Evolutionary conservation across 805 yeast genomes (phyloP).

Genomic region (Starmerella potacharoeniae): DNA sequence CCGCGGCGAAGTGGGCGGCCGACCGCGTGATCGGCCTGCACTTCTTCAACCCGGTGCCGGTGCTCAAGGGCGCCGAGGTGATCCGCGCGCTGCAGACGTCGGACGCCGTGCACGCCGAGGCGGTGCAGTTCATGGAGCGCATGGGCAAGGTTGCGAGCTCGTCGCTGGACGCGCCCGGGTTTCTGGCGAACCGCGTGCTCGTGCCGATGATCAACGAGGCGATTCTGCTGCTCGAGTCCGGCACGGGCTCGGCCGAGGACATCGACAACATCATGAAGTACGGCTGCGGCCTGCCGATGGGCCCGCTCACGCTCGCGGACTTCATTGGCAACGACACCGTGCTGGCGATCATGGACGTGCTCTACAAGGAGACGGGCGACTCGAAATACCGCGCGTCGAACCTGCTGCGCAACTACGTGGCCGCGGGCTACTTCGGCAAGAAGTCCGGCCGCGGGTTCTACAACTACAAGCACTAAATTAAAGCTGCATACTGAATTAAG

Average conservation of each 20-base stretch:
- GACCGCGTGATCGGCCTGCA: slow-evolving; percentile 34
- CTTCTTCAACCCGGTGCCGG: slow-evolving; percentile 39
- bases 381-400: slow-evolving; percentile 35
- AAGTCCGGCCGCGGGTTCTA: slow-evolving; percentile 35
- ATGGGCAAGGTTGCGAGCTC: slow-evolving; percentile 32
- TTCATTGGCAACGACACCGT: slow-evolving; percentile 37
- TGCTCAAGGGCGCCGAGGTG: slow-evolving; percentile 35
- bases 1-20: slow-evolving; percentile 34
- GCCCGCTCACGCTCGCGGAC: slow-evolving; percentile 35
- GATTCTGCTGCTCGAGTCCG: slow-evolving; percentile 31
- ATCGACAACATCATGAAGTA: slow-evolving; percentile 36
- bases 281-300: slow-evolving; percentile 40
- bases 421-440: slow-evolving; percentile 35
- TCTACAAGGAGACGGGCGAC: slow-evolving; percentile 33
- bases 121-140: slow-evolving; percentile 27
- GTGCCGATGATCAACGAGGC: slow-evolving; percentile 38
- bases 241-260: slow-evolving; percentile 33
- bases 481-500: too few relatives aligned
- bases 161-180: slow-evolving; percentile 35
- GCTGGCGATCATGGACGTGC: slow-evolving; percentile 33
- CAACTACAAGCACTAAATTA: slow-evolving; percentile 24
- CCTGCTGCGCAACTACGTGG: slow-evolving; percentile 31
- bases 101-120: slow-evolving; percentile 26
- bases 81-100: slow-evolving; percentile 35
- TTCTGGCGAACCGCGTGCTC: slow-evolving; percentile 34